Base-by-base conservation (phyloP, 208 protist species). In the Blastocrithidia nonstop region DNA sequence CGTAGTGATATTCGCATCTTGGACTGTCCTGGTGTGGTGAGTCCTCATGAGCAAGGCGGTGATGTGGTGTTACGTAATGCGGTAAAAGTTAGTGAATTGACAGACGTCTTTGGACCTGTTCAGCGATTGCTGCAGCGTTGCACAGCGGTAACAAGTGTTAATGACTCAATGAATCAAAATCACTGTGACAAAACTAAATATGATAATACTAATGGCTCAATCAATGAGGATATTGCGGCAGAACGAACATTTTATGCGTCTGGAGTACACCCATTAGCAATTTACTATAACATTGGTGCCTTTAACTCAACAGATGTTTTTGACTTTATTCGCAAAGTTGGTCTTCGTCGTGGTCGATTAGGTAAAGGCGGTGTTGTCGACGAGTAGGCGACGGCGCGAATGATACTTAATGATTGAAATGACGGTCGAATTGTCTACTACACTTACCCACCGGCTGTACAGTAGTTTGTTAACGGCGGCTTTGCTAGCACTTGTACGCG, bases 1-100 rank as follows among this genome's bases (percentile, higher is more conserved):
- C 93, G 96, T 48, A 93, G 86, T 9, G 78, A 97, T 42, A 91
- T 99, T 43, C 93, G 93, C 41, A 71, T 99, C 17, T 63, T 98
- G 45, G 96, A 99, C 61, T 96, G 80, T 54, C 96, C 96, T 16
- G 96, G 96, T 64, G 94, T 98, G 6, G 88, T 98, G 6, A 88
- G 80, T 11, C 71, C 85, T 15, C 84, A 68, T 17, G 72, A 83
- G 31, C 78, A 79, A 50, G 77, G 58, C 26, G 71, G 76, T n/a
- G 94, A 97, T 52, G 71, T 96, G 1, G 73, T 98, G 32, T 63
- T 98, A 33, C 68, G 93, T 17, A 97, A 97, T 46, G 92, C 93
- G 6, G 83, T 97, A 20, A 93, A 93, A 29, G 68, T 98, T 7
- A 89, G 95, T 45, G 75, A 96, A 27, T 51, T 98, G 8, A 65